Evolutionary conservation across 192 early-diverging fungal genomes (phyloP).

Genomic region (Mortierella antarctica): DNA sequence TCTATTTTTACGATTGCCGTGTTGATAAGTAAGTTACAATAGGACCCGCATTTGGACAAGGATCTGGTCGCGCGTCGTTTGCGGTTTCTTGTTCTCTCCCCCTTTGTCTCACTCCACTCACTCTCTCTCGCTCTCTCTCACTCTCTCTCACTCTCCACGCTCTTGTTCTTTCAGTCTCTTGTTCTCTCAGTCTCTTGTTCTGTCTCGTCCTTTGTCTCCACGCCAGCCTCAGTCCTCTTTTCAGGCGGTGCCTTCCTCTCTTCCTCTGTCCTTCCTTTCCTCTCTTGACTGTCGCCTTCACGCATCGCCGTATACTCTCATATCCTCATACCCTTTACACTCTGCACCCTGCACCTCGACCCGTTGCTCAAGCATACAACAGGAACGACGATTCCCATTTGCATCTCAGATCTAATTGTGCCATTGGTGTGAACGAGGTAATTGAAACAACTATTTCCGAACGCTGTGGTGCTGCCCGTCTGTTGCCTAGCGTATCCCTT

Average conservation of each 20-base stretch:
- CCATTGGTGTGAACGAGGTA: too few relatives aligned
- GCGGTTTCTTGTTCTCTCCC: background rate
- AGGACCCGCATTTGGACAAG: background rate
- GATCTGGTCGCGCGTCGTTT: background rate
- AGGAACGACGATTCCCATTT: too few relatives aligned
- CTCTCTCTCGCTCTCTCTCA: background rate
- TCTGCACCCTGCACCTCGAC: too few relatives aligned
- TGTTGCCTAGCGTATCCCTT: too few relatives aligned
- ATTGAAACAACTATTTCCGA: too few relatives aligned
- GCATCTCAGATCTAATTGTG: too few relatives aligned
- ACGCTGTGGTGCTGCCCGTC: too few relatives aligned
- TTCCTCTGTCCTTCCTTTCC: background rate
- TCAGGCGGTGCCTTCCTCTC: background rate
- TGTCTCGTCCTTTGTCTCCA: too few relatives aligned
- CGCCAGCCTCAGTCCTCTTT: background rate
- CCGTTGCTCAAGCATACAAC: too few relatives aligned
- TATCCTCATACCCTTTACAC: too few relatives aligned
- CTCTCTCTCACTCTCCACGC: background rate
- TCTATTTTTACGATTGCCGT: too few relatives aligned
- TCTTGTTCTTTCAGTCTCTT: background rate
- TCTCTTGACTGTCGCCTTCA: background rate
- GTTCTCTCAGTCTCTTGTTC: background rate
- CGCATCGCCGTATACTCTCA: too few relatives aligned
- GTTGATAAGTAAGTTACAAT: background rate
- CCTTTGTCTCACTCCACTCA: slow-evolving; percentile 1